phyloP scores from a whole-genome alignment of 2,329 filamentous ascomycete genomes.

The Paecilomyces fulvus region DNA sequence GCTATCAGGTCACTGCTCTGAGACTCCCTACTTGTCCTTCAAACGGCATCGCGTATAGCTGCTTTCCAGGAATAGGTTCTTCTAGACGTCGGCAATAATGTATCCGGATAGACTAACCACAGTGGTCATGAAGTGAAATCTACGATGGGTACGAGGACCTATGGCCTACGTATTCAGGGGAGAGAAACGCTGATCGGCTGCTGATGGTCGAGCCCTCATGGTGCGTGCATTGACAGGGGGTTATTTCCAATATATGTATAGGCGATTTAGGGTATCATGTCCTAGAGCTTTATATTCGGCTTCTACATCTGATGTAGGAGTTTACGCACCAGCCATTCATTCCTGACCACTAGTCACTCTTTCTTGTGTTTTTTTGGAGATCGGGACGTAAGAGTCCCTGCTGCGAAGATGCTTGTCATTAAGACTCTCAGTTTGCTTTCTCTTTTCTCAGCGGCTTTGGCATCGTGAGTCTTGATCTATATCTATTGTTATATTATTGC shows the following conservation, averaged over 20 bases:
- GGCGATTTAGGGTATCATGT: not conserved
- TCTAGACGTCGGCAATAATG: not conserved
- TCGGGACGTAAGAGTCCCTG: not conserved
- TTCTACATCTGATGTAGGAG: not conserved
- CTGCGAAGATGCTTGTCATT: constrained; percentile 7
- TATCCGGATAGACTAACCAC: not conserved
- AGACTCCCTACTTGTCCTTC: not conserved
- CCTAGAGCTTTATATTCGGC: not conserved
- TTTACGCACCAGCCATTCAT: not conserved
- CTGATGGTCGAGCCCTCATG: not conserved
- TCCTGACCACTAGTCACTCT: not conserved
- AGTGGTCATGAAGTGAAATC: not conserved
- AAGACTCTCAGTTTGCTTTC: constrained; percentile 7
- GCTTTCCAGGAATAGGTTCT: not conserved
- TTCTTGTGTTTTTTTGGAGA: not conserved
- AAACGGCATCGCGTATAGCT: not conserved
- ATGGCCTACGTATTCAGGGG: not conserved
- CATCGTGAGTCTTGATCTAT: constrained; percentile 7
- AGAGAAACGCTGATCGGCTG: not conserved
- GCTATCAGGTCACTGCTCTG: not conserved
- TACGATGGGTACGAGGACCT: not conserved
- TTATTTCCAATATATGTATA: not conserved
- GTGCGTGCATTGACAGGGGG: not conserved
- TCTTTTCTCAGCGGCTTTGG: constrained; percentile 7
- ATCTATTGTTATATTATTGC: not conserved